These are phyloP conservation scores for Dactylonectria estremocensis DNA, from an alignment of 2,329 filamentous ascomycete species.

Conservation along the genomic window DNA sequence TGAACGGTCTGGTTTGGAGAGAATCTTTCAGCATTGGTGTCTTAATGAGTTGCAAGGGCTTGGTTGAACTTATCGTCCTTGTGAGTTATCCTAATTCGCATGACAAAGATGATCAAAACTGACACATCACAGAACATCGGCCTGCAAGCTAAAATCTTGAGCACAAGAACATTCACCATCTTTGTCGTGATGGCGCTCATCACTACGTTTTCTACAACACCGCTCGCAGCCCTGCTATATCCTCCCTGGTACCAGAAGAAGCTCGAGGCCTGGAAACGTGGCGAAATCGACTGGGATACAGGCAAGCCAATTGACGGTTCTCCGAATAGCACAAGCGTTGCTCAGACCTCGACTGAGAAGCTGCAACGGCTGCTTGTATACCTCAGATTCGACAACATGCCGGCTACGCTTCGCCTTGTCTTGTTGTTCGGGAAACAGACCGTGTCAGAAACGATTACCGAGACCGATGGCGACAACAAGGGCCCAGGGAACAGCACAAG, in stretches of 20 bases:
- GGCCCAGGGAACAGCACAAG: constrained; percentile 1
- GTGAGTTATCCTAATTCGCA: background rate
- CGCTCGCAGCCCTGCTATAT: constrained; percentile 80
- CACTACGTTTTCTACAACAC: constrained; percentile 87
- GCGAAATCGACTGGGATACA: constrained; percentile 87
- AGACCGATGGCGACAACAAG: background rate
- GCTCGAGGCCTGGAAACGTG: constrained; percentile 73
- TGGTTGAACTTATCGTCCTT: constrained; percentile 90
- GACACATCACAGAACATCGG: constrained; percentile 17
- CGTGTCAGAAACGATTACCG: background rate
- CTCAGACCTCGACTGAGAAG: background rate
- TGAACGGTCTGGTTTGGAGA: constrained; percentile 81
- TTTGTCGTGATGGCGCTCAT: constrained; percentile 94
- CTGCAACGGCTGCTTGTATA: constrained; percentile 35
- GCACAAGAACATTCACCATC: constrained; percentile 86
- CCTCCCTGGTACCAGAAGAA: constrained; percentile 72
- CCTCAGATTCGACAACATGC: constrained; percentile 42
- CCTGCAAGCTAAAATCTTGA: constrained; percentile 29
- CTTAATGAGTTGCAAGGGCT: constrained; percentile 95
- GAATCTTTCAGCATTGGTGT: constrained; percentile 90
- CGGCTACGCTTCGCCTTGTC: constrained; percentile 40
- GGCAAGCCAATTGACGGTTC: constrained; percentile 48
- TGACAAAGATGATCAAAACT: too few relatives aligned
- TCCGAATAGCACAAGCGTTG: background rate
- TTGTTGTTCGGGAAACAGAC: constrained; percentile 16